phyloP scores from a whole-genome alignment of 768 basidiomycete species.

The Pulveroboletus sp. region DNA sequence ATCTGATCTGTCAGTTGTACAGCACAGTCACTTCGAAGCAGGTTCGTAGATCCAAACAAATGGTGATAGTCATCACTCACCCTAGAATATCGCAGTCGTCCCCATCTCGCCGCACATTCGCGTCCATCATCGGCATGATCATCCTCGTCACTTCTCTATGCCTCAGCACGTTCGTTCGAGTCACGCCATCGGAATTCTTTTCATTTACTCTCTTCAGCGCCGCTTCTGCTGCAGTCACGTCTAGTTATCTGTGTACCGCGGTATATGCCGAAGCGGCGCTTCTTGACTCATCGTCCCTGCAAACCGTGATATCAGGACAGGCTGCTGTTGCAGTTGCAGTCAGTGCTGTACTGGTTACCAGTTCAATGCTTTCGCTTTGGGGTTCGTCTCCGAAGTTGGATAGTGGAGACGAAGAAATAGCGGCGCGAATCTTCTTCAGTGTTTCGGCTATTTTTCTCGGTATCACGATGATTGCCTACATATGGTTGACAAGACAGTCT shows the following conservation, averaged over 20 bases:
- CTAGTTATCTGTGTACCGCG: slow-evolving; percentile 73
- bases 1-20: slow-evolving; percentile 68
- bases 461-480: slow-evolving; percentile 47
- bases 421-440: slow-evolving; percentile 70
- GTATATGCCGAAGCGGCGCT: slow-evolving; percentile 77
- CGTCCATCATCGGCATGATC: slow-evolving; percentile 46
- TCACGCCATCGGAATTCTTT: slow-evolving; percentile 55
- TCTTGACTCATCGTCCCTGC: slow-evolving; percentile 69
- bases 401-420: slow-evolving; percentile 42
- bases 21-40: slow-evolving; percentile 61
- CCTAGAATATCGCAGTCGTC: slow-evolving; percentile 41
- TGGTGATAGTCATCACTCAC: slow-evolving; percentile 1
- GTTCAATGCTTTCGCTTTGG: slow-evolving; percentile 55
- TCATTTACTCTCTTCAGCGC: slow-evolving; percentile 60
- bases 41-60: slow-evolving; percentile 36
- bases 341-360: slow-evolving; percentile 68
- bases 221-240: slow-evolving; percentile 52
- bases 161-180: slow-evolving; percentile 57
- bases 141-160: slow-evolving; percentile 56
- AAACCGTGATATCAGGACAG: slow-evolving; percentile 78
- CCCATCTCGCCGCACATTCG: slow-evolving; percentile 53
- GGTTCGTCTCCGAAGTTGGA: slow-evolving; percentile 32
- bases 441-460: slow-evolving; percentile 65
- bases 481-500: slow-evolving; percentile 53
- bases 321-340: slow-evolving; percentile 81